Conservation (phyloP, 352 stramenopile species). For the Phytopythium vexans region DNA sequence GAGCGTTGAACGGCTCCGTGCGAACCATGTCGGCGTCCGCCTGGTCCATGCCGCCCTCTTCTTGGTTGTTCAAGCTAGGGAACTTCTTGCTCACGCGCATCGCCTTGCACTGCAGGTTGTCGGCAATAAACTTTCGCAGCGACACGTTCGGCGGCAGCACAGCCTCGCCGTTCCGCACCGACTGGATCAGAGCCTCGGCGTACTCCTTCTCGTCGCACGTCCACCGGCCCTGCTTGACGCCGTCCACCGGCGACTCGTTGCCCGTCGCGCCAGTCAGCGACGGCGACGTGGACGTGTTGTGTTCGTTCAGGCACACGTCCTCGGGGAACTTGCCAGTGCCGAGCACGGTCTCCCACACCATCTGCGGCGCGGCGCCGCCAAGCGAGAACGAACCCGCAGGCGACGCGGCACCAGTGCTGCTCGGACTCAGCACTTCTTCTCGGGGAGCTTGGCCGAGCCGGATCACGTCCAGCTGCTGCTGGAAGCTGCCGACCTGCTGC, state of each 20-base stretch:
- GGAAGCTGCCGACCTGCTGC: slow-evolving; percentile 3
- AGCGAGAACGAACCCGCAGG: slow-evolving; percentile 3
- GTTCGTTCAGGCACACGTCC: slow-evolving; percentile 58
- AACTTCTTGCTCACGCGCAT: slow-evolving; percentile 75
- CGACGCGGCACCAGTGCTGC: slow-evolving; percentile 14
- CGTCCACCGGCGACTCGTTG: slow-evolving; percentile 10
- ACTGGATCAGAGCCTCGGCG: slow-evolving; percentile 48
- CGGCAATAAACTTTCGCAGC: slow-evolving; percentile 52
- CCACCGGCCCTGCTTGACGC: slow-evolving; percentile 54
- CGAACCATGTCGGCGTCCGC: slow-evolving; percentile 12
- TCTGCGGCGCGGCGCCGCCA: slow-evolving; percentile 17
- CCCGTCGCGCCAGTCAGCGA: slow-evolving; percentile 13
- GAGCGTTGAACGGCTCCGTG: slow-evolving; percentile 47
- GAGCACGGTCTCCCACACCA: slow-evolving; percentile 69
- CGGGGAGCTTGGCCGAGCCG: slow-evolving; percentile 1
- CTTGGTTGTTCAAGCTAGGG: slow-evolving; percentile 25
- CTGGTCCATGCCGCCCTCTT: slow-evolving; percentile 6
- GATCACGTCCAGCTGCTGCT: slow-evolving; percentile 11
- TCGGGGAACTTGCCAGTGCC: slow-evolving; percentile 52
- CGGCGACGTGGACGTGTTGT: slow-evolving; percentile 15
- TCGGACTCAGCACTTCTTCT: slow-evolving; percentile 16
- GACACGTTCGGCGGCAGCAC: slow-evolving; percentile 48
- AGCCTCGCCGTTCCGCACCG: slow-evolving; percentile 38
- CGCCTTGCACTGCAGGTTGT: slow-evolving; percentile 56
- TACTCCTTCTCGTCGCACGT: slow-evolving; percentile 57